A percentile compares a stretch with the other conserved stretches of the same genome.
phyloP scores from a whole-genome alignment of 2,329 filamentous ascomycete species.

The Cordyceps javanica region DNA sequence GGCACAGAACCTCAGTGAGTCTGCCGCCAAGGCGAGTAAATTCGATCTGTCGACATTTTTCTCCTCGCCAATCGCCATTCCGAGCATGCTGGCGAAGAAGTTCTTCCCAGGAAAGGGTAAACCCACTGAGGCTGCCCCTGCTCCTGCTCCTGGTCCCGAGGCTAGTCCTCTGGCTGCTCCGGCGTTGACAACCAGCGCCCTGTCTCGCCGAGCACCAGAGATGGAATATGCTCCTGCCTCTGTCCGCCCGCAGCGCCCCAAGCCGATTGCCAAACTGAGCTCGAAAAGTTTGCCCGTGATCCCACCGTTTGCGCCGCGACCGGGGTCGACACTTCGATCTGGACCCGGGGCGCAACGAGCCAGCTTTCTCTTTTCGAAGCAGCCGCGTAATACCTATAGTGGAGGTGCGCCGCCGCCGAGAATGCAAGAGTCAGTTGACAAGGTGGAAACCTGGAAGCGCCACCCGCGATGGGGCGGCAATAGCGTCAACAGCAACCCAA shows the following conservation, averaged over 20 bases:
- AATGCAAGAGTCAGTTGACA: constrained; percentile 36
- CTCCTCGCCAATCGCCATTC: constrained; percentile 45
- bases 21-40: constrained; percentile 24
- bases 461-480: constrained; percentile 26
- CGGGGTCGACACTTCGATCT: no score
- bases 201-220: constrained; percentile 31
- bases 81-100: constrained; percentile 28
- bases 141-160: constrained; percentile 1
- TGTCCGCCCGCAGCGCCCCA: not conserved
- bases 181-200: constrained; percentile 24
- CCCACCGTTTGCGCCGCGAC: no score
- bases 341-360: not conserved
- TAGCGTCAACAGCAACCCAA: constrained; percentile 23
- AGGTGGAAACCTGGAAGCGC: constrained; percentile 37
- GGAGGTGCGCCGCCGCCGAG: constrained; percentile 28
- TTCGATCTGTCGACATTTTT: constrained; percentile 51
- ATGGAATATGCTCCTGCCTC: not conserved
- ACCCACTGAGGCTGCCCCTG: constrained; percentile 14
- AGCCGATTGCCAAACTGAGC: no score
- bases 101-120: constrained; percentile 22
- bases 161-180: constrained; percentile 10
- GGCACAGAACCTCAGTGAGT: constrained; percentile 11
- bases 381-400: not conserved
- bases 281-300: no score
- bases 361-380: not conserved